A percentile compares a stretch with the other conserved stretches of the same genome.
These are phyloP conservation scores for Martensiomyces pterosporus DNA, from an alignment of 192 early-diverging fungal genomes.

Conservation along the genomic window DNA sequence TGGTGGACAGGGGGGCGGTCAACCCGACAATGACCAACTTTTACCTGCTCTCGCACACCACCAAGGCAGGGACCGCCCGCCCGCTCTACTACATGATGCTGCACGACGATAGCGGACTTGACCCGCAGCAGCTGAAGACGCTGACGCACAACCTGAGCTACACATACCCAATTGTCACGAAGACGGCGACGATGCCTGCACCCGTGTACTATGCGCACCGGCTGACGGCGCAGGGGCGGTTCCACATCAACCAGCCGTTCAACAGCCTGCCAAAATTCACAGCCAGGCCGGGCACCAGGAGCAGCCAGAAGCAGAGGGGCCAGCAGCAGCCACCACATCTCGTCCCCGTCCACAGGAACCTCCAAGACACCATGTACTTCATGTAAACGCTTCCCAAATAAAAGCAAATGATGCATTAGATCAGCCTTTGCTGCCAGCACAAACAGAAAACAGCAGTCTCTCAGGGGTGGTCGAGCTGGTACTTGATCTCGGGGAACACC, in stretches of 20 bases:
- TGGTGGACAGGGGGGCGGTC: constrained; percentile 1
- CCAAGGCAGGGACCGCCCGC: constrained; percentile 14
- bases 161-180: constrained; percentile 20
- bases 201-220: constrained; percentile 41
- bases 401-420: background rate
- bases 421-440: too few species aligned
- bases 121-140: constrained; percentile 1
- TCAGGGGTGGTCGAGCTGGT: constrained; percentile 6
- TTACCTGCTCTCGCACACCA: constrained; percentile 19
- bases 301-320: background rate
- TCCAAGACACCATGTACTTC: constrained; percentile 35
- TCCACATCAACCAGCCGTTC: constrained; percentile 18
- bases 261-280: constrained; percentile 6
- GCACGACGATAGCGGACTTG: constrained; percentile 22
- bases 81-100: constrained; percentile 29
- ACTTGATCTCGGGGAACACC: constrained; percentile 67
- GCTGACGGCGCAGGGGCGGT: constrained; percentile 22
- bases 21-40: constrained; percentile 19
- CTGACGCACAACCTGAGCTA: constrained; percentile 30
- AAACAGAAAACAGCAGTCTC: background rate
- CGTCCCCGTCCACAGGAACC: constrained; percentile 23
- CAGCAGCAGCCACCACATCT: background rate
- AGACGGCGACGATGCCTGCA: constrained; percentile 28
- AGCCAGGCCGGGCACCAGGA: background rate
- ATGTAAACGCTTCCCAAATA: constrained; percentile 4